Evolutionary conservation across 495 filamentous ascomycete genomes (phyloP).

Genomic region (Xylaria castorea): DNA sequence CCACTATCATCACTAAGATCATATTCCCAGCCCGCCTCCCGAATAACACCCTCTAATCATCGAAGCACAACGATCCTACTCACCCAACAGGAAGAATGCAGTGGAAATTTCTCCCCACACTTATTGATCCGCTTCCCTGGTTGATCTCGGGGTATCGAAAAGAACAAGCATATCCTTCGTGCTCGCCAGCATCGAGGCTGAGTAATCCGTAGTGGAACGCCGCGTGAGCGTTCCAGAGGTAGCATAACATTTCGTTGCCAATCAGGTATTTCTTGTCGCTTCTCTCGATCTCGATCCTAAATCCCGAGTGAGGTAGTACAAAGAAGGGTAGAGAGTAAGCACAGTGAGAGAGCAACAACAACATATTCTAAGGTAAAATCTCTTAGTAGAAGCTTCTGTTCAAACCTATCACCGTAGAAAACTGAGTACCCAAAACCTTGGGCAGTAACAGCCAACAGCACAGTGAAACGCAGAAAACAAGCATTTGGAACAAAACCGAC

Average conservation of each 20-base stretch:
- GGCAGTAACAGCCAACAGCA: neutral
- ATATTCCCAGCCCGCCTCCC: neutral
- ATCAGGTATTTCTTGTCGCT: neutral
- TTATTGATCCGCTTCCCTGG: neutral
- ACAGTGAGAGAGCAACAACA: neutral
- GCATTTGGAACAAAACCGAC: neutral
- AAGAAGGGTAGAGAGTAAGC: too few relatives aligned
- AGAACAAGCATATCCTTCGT: constrained; percentile 17
- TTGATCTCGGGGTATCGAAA: neutral
- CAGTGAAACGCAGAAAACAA: neutral
- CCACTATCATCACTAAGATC: neutral
- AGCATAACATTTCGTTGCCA: constrained; percentile 22
- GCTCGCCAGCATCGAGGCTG: constrained; percentile 16
- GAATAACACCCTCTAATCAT: too few relatives aligned
- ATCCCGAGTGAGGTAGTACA: neutral
- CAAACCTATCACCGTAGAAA: too few relatives aligned
- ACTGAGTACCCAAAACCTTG: neutral
- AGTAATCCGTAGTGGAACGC: constrained; percentile 28
- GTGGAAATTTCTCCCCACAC: constrained; percentile 1
- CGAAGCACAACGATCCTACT: neutral
- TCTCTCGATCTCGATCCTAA: neutral
- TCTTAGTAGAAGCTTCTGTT: neutral
- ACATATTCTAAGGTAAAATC: too few relatives aligned
- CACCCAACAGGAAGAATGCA: constrained; percentile 32
- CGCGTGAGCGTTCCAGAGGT: constrained; percentile 23